Base-by-base conservation (phyloP, 225 moss, liverwort and hornwort species). In the Physcomitrium patens region DNA sequence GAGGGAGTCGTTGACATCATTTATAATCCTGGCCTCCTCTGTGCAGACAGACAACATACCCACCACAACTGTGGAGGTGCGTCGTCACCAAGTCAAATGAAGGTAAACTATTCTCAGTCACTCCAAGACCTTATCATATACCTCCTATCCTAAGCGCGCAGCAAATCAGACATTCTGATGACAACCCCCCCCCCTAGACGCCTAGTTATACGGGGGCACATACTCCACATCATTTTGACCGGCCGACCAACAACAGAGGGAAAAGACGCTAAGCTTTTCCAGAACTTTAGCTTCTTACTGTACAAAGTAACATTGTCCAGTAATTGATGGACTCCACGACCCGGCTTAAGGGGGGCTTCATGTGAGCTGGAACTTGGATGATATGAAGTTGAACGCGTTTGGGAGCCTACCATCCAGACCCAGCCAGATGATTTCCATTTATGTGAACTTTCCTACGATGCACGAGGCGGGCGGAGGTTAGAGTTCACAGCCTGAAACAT, bases 281-380 rank as follows among this genome's bases (percentile, higher is more conserved):
- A 0, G n/a, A 1, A 7, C 2, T 42, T 71, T 71, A 37, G 2
- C 75, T 49, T 18, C 26, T 12, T 44, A 41, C 59, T 64, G 72
- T 76, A 31, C n/a, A 60, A 59, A 6, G 0, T 12, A 17, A 59
- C 76, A 67, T 60, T 75, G 3, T 22, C 62, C 20, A 37, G 31
- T 4, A 7, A 37, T 4, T 37, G 31, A 37, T 37, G 5, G 31
- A 37, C 31, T 37, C 31, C 5, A 37, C 31, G 31, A 37, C 27
- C 18, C 8, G 53, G n/a, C 20, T 23, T 54, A 9, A 13, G 45
- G 65, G 48, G 10, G 18, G 49, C 56, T 15, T 24, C 42, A 41
- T 58, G 8, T 19, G 48, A 46, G 62, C 17, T 26, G 22, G 64
- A 31, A 76, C 83, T 76, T 83, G 79, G 83, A 79, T 24, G 52